Percentiles rank a stretch among this genome's conserved stretches.
These are phyloP conservation scores for Macrocybe sp. DNA, from an alignment of 1,284 basidiomycete genomes.

Conservation along the genomic window DNA sequence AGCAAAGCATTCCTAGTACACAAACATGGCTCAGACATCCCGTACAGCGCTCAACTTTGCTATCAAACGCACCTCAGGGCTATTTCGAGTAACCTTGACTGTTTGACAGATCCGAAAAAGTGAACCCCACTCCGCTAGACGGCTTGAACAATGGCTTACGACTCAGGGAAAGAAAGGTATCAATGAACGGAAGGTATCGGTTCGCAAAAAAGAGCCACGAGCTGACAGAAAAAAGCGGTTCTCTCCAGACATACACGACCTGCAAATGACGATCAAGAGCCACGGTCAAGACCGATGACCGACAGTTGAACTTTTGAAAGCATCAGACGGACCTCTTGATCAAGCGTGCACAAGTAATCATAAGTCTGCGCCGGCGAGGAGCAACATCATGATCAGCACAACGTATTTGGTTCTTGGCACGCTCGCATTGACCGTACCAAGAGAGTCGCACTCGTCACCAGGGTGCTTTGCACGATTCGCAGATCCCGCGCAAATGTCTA, in stretches of 20 bases:
- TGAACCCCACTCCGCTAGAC: no score
- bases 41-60: neutral
- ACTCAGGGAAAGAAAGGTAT: conserved; percentile 32
- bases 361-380: conserved; percentile 23
- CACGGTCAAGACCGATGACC: neutral
- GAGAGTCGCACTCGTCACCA: conserved; percentile 18
- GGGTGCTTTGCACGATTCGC: conserved; percentile 14
- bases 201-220: conserved; percentile 34
- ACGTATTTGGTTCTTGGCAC: neutral
- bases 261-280: conserved; percentile 8
- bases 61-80: conserved; percentile 22
- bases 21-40: neutral
- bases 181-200: conserved; percentile 37
- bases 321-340: conserved; percentile 28
- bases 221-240: conserved; percentile 25
- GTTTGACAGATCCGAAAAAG: neutral
- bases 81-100: conserved; percentile 24
- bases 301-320: neutral
- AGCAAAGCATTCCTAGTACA: conserved; percentile 21
- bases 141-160: conserved; percentile 17
- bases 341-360: conserved; percentile 33
- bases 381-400: neutral
- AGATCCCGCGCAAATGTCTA: no score
- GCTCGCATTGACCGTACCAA: conserved; percentile 10
- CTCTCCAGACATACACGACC: conserved; percentile 34